Evolutionary conservation across 108 stramenopile species (phyloP).

Genomic region (Stephanodiscus minutulus): DNA sequence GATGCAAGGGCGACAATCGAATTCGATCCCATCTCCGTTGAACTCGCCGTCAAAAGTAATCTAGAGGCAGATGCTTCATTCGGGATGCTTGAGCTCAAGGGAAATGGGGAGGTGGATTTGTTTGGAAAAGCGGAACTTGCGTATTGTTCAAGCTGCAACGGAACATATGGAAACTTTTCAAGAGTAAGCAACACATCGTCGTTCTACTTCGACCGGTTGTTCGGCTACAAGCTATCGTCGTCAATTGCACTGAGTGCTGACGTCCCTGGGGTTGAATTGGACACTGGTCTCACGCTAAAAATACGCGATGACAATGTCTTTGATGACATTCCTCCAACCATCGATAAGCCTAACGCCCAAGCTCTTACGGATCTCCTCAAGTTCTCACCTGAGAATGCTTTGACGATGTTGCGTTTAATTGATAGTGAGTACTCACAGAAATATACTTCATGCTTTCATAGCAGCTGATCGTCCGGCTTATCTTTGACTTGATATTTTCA

Average conservation of each 20-base stretch:
- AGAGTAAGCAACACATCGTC: slow-evolving; percentile 10
- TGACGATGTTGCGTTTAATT: slow-evolving; percentile 18
- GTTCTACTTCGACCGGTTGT: slow-evolving; percentile 21
- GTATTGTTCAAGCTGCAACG: slow-evolving; percentile 14
- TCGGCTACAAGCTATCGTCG: slow-evolving; percentile 5
- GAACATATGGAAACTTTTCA: neutral
- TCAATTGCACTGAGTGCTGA: slow-evolving; percentile 10
- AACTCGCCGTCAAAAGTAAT: slow-evolving; percentile 12
- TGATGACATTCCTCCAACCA: slow-evolving; percentile 18
- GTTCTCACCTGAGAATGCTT: slow-evolving; percentile 28
- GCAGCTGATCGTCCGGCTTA: neutral
- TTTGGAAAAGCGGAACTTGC: slow-evolving; percentile 6
- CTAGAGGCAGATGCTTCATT: neutral
- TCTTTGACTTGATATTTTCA: neutral
- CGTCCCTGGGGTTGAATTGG: slow-evolving; percentile 19
- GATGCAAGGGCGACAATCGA: neutral
- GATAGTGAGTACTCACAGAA: slow-evolving; percentile 10
- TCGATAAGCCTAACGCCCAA: slow-evolving; percentile 14
- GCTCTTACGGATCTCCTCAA: slow-evolving; percentile 19
- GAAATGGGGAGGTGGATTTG: neutral
- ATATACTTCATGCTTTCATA: neutral
- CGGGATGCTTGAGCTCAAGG: slow-evolving; percentile 16
- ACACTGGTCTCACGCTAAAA: slow-evolving; percentile 9
- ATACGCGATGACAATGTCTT: slow-evolving; percentile 27
- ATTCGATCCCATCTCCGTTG: slow-evolving; percentile 27